These are phyloP conservation scores for Gaeumannomyces tritici DNA, from an alignment of 2,329 filamentous ascomycete species.

Conservation along the genomic window DNA sequence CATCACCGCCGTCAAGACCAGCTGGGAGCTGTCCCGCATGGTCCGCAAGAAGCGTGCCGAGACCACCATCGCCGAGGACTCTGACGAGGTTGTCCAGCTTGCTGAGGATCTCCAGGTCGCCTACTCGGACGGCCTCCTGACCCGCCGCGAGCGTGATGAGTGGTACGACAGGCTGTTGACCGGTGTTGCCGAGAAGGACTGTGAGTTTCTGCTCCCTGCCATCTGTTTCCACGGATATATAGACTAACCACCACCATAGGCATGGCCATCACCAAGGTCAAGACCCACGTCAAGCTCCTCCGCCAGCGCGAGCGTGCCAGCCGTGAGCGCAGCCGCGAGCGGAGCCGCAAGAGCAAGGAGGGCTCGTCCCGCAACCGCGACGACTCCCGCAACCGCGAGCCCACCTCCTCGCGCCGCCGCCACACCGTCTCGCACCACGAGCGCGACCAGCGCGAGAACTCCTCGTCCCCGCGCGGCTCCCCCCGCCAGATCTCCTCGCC, in stretches of 20 bases:
- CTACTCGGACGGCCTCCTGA: conserved; percentile 13
- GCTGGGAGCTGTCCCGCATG: conserved; percentile 19
- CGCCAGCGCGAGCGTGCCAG: background rate
- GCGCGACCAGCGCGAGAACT: background rate
- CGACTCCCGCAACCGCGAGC: background rate
- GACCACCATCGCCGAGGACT: conserved; percentile 10
- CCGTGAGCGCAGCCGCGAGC: background rate
- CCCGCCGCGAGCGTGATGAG: conserved; percentile 12
- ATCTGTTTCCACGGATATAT: background rate
- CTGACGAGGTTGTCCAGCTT: conserved; percentile 5
- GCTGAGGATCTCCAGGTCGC: conserved; percentile 7
- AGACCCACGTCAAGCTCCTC: background rate
- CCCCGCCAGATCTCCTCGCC: background rate
- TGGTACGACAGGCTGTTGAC: conserved; percentile 18
- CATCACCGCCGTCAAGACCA: conserved; percentile 18
- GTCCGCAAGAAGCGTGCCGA: conserved; percentile 14
- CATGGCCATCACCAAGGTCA: background rate
- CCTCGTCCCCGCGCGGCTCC: too few species aligned
- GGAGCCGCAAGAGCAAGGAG: background rate
- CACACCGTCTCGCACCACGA: background rate
- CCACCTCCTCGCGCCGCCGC: background rate
- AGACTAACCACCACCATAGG: background rate
- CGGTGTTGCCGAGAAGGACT: conserved; percentile 16
- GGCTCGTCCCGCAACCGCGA: background rate
- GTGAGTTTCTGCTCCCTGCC: conserved; percentile 10